Evolutionary conservation across 2,329 filamentous ascomycete species (phyloP).

Genomic region (Penicillium sp.): DNA sequence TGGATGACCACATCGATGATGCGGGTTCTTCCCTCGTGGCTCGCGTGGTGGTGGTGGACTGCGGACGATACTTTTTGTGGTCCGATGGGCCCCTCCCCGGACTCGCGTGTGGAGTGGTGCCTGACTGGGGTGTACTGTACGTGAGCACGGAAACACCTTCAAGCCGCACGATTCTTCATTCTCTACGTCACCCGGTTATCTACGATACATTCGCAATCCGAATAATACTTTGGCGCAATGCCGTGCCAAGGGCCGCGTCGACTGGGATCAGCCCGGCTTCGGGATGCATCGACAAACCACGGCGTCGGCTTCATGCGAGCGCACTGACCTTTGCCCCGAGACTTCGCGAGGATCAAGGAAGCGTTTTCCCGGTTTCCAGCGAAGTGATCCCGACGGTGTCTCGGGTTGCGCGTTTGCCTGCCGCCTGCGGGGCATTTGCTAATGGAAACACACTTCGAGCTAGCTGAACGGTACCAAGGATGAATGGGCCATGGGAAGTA

Average conservation of each 20-base stretch:
- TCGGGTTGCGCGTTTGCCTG: not conserved
- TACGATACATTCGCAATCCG: not conserved
- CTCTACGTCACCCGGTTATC: not conserved
- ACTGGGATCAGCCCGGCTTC: slow-evolving; percentile 6
- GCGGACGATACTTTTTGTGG: slow-evolving; percentile 1
- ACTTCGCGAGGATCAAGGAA: not conserved
- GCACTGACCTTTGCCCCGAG: not conserved
- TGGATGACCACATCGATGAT: slow-evolving; percentile 12
- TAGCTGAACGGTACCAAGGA: not conserved
- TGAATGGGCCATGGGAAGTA: not conserved
- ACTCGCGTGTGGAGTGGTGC: not conserved
- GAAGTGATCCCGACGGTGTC: not conserved
- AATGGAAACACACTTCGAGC: not conserved
- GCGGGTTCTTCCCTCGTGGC: slow-evolving; percentile 1
- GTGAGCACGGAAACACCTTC: not conserved
- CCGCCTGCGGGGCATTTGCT: not conserved
- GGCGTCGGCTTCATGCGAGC: slow-evolving; percentile 2
- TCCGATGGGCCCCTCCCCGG: slow-evolving; percentile 11
- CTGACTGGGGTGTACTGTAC: not conserved
- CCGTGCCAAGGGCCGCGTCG: slow-evolving; percentile 5
- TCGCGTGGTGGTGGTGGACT: slow-evolving; percentile 10
- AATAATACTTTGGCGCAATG: not conserved
- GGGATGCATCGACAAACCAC: slow-evolving; percentile 3
- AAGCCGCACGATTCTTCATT: not conserved
- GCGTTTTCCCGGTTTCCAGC: not conserved